phyloP scores from a whole-genome alignment of 192 early-diverging fungal species.

The Lobulomyces angularis region DNA sequence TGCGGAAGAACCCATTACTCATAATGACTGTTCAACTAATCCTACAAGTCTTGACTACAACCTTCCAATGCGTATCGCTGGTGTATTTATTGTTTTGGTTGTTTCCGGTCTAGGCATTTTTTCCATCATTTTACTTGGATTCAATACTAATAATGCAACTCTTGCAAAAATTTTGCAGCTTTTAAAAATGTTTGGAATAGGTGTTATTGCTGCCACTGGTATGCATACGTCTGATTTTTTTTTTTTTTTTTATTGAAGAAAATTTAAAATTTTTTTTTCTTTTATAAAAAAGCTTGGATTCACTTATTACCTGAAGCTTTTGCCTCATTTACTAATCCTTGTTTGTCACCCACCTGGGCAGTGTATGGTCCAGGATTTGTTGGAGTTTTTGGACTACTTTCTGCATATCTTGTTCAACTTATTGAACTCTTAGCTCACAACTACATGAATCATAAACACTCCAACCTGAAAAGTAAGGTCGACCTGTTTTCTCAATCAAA shows the following conservation, averaged over 20 bases:
- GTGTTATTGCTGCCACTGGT: constrained; percentile 31
- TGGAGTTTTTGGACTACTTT: constrained; percentile 22
- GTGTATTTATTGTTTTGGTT: constrained; percentile 8
- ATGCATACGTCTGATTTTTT: constrained; percentile 3
- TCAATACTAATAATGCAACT: not conserved
- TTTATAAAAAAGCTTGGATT: too few relatives aligned
- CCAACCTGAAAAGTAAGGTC: too few relatives aligned
- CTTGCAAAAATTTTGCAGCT: constrained; percentile 6
- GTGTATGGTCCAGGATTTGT: constrained; percentile 10
- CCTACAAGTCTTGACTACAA: constrained; percentile 1
- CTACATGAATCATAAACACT: too few relatives aligned
- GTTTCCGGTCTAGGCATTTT: constrained; percentile 8
- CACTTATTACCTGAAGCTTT: constrained; percentile 19
- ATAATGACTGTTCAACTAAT: too few relatives aligned
- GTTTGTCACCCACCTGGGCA: constrained; percentile 5
- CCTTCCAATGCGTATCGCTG: constrained; percentile 9
- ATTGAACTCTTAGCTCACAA: too few relatives aligned
- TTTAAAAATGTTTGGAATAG: constrained; percentile 38
- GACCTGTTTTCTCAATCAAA: too few relatives aligned
- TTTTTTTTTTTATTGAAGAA: constrained; percentile 28
- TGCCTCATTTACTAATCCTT: constrained; percentile 7
- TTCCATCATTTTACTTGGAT: constrained; percentile 2
- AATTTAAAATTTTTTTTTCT: not conserved
- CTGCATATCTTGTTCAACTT: constrained; percentile 19
- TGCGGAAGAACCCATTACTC: too few relatives aligned